Percentiles rank a stretch among this genome's conserved stretches.
These are phyloP conservation scores for Ceratobasidium papillatum DNA, from an alignment of 1,284 basidiomycete genomes.

Conservation along the genomic window DNA sequence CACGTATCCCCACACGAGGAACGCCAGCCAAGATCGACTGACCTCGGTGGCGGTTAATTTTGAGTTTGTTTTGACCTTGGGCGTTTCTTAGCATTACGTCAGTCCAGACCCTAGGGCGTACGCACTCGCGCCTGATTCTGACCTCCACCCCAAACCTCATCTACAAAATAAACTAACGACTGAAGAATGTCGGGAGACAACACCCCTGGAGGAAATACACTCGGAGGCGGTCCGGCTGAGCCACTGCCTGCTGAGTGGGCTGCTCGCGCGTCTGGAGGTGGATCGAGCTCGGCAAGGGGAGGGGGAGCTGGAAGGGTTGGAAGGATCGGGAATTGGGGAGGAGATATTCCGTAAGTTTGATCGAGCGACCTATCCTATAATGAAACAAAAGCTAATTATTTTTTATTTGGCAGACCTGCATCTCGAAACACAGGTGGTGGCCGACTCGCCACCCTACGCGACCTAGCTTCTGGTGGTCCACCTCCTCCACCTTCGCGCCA, in stretches of 20 bases:
- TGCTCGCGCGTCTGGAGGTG: constrained; percentile 50
- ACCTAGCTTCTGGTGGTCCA: constrained; percentile 47
- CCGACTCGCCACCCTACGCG: constrained; percentile 53
- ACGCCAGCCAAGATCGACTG: background rate
- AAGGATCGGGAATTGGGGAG: constrained; percentile 53
- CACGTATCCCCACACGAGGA: background rate
- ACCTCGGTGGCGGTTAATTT: background rate
- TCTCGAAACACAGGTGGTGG: constrained; percentile 45
- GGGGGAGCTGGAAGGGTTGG: constrained; percentile 50
- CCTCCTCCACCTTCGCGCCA: constrained; percentile 47
- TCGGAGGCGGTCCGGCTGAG: constrained; percentile 58
- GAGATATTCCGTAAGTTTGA: constrained; percentile 39
- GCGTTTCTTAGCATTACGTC: constrained; percentile 26
- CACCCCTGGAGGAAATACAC: constrained; percentile 55
- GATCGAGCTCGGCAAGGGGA: constrained; percentile 21
- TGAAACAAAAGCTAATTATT: background rate
- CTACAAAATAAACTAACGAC: background rate
- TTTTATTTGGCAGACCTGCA: constrained; percentile 29
- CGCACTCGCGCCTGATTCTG: constrained; percentile 9
- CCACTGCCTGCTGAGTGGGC: constrained; percentile 61
- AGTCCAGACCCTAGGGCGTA: constrained; percentile 15
- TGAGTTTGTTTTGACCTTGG: constrained; percentile 2
- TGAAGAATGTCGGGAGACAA: constrained; percentile 5
- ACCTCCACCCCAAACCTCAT: background rate
- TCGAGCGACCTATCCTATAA: constrained; percentile 2